These are phyloP conservation scores for Citrus inodora DNA, from an alignment of 345 rosid species.

Conservation along the genomic window DNA sequence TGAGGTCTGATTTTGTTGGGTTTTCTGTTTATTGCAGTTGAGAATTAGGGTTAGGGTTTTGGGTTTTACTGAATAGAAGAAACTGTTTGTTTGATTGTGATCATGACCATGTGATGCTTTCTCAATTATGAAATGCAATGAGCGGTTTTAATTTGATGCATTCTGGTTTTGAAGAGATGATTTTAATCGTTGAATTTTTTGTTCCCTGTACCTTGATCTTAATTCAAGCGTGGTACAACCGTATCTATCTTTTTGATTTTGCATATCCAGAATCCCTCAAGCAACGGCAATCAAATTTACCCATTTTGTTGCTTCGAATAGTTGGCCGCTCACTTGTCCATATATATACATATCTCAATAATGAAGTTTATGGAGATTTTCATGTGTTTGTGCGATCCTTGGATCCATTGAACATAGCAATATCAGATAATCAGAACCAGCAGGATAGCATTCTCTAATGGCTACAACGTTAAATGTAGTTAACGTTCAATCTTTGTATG, in stretches of 20 bases:
- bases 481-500: not conserved
- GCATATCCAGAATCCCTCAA: not conserved
- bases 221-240: not conserved
- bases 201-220: no score
- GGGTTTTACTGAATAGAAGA: not conserved
- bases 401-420: not conserved
- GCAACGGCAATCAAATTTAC: not conserved
- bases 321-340: no score
- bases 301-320: not conserved
- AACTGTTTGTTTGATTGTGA: not conserved
- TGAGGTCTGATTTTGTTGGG: conserved; percentile 47
- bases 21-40: not conserved
- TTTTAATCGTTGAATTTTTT: no score
- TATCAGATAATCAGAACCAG: not conserved
- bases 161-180: not conserved
- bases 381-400: not conserved
- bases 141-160: not conserved
- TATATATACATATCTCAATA: no score
- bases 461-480: not conserved
- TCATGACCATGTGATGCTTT: not conserved
- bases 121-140: not conserved
- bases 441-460: not conserved
- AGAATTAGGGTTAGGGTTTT: not conserved
- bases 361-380: no score
- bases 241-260: no score